A percentile compares a stretch with the other conserved stretches of the same genome.
phyloP scores from a whole-genome alignment of 108 stramenopile species.

The Cyclotella kingstonii region DNA sequence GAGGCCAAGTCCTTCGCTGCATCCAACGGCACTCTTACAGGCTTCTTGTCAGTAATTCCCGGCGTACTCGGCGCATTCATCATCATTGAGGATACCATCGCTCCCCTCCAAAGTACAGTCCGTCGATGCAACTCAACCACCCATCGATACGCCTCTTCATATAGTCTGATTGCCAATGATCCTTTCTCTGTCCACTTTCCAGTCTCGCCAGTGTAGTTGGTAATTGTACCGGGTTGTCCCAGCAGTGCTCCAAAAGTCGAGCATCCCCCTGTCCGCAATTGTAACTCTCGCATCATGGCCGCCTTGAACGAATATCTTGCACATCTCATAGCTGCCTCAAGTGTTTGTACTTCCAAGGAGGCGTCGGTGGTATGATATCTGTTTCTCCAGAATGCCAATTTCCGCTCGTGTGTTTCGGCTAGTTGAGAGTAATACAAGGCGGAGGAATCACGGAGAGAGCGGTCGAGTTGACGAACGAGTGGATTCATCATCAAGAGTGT shows the following conservation, averaged over 20 bases:
- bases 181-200: conserved; percentile 10
- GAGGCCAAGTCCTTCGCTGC: conserved; percentile 18
- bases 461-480: conserved; percentile 17
- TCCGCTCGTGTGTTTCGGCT: conserved; percentile 35
- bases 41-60: too few relatives aligned
- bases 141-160: conserved; percentile 42
- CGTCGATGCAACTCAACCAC: conserved; percentile 36
- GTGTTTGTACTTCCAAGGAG: conserved; percentile 40
- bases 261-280: background rate
- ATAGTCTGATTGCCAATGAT: conserved; percentile 19
- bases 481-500: conserved; percentile 18
- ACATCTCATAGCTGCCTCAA: conserved; percentile 33
- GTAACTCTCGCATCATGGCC: conserved; percentile 31
- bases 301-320: conserved; percentile 39
- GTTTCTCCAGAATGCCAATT: conserved; percentile 38
- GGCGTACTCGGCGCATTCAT: too few relatives aligned
- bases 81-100: too few relatives aligned
- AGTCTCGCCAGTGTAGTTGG: background rate
- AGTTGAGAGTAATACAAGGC: conserved; percentile 33
- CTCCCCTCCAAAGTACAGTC: conserved; percentile 24
- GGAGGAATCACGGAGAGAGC: conserved; percentile 18
- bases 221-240: background rate
- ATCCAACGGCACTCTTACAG: too few relatives aligned
- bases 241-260: background rate
- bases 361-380: conserved; percentile 33